Base-by-base conservation (phyloP, 176 grass and related monocot species). In the Rhynchospora pubera region DNA sequence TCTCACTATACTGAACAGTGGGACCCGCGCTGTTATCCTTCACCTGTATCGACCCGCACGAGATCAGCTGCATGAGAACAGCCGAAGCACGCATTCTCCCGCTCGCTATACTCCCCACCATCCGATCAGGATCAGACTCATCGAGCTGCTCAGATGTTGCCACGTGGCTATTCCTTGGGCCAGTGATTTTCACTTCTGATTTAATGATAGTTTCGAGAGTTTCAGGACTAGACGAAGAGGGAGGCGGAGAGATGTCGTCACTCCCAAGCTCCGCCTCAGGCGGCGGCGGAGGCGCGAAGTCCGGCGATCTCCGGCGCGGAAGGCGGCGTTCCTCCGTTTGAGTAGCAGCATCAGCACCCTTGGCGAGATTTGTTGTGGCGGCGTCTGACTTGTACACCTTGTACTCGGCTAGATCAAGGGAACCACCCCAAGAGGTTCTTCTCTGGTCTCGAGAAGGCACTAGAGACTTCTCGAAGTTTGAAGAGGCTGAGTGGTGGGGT, bases 31-130 rank as follows among this genome's bases (percentile, higher is more conserved):
- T 72, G 9, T 34, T 6, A 3, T 84, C 87, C 77, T 79, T 90
- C 42, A 74, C 24, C 3, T 57, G 30, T 55, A 90, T 81, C 48
- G 88, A 92, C 15, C 94, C 91, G 62, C 94, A 97, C 1, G 94
- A 97, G 62, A 97, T 87, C 59, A 97, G 83, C 39, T 97, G 91
- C 90, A 94, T 91, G 6, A 97, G 86, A 78, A 93, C 48, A 57
- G 90, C 71, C 32, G 91, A 87, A 50, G 89, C 85, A 30, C 91
- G 89, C 84, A 93, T 85, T 52, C 89, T 69, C 22, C 89, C 87
- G 65, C 85, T 82, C 5, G 83, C 65, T 18, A 77, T 65, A 12
- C 62, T 52, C 14, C 13, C 86, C 47, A 48, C 75, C 86, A 32
- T 58, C 76, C 15, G 83, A 63, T 87, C 63, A 82, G 45, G 57